Percentiles rank a stretch among this genome's conserved stretches.
phyloP scores from a whole-genome alignment of 371 early-diverging fungal species.

The Mucor sp. region DNA sequence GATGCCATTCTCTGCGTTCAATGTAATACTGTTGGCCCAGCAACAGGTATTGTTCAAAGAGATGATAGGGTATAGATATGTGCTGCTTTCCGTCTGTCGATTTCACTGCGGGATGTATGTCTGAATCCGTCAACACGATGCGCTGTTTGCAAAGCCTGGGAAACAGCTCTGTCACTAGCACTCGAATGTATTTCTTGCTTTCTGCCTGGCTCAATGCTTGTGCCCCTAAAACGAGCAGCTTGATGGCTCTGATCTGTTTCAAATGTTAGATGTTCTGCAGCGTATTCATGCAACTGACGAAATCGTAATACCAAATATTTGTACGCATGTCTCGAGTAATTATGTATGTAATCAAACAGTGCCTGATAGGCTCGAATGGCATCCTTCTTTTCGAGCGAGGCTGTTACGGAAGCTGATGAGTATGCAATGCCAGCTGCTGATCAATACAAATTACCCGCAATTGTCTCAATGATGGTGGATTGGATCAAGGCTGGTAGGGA shows the following conservation, averaged over 20 bases:
- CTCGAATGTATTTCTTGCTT: slow-evolving; percentile 26
- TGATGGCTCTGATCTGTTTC: slow-evolving; percentile 37
- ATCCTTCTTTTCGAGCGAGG: slow-evolving; percentile 30
- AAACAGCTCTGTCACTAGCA: slow-evolving; percentile 39
- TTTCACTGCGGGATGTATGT: slow-evolving; percentile 29
- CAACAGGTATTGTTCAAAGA: slow-evolving; percentile 39
- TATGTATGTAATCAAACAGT: slow-evolving; percentile 41
- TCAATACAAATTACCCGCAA: slow-evolving; percentile 24
- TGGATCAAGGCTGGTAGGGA: slow-evolving; percentile 38
- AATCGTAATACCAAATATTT: slow-evolving; percentile 33
- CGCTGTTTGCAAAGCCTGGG: slow-evolving; percentile 42
- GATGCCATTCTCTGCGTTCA: slow-evolving; percentile 27
- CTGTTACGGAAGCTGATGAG: slow-evolving; percentile 3
- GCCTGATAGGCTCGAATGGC: slow-evolving; percentile 35
- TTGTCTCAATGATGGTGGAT: slow-evolving; percentile 37
- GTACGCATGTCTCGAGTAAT: slow-evolving; percentile 44
- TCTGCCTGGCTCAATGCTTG: slow-evolving; percentile 19
- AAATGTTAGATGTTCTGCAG: neutral
- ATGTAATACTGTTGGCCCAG: slow-evolving; percentile 43
- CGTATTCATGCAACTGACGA: neutral
- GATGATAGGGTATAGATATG: slow-evolving; percentile 35
- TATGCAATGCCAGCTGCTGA: neutral
- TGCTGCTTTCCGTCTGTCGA: slow-evolving; percentile 46
- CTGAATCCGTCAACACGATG: slow-evolving; percentile 25
- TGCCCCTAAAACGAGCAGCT: slow-evolving; percentile 27